These are phyloP conservation scores for Populus ilicifolia DNA, from an alignment of 345 rosid genomes.

Conservation along the genomic window DNA sequence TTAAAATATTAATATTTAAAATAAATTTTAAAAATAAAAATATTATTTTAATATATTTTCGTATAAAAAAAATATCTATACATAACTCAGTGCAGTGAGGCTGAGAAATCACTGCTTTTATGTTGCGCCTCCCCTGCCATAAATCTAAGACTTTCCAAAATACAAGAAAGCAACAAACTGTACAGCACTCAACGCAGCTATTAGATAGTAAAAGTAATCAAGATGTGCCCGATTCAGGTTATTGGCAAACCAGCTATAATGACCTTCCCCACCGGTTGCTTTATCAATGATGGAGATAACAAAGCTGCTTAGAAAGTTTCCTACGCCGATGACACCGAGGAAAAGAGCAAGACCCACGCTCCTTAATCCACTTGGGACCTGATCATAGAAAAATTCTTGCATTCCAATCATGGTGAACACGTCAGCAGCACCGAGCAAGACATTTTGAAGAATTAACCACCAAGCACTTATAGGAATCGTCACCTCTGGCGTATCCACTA, in stretches of 20 bases:
- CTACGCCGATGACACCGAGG: background rate
- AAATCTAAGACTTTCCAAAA: background rate
- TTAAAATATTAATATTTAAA: too few species aligned
- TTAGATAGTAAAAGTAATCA: background rate
- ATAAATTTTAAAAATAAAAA: too few species aligned
- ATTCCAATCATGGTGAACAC: background rate
- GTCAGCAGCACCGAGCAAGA: too few species aligned
- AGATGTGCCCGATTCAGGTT: background rate
- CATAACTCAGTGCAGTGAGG: too few species aligned
- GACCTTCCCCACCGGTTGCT: background rate
- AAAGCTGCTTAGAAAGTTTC: constrained; percentile 2
- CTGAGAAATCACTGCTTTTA: too few species aligned
- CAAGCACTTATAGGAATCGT: too few species aligned
- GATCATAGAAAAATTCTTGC: constrained; percentile 9
- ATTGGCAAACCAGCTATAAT: background rate
- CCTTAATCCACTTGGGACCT: constrained; percentile 2
- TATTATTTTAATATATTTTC: too few species aligned
- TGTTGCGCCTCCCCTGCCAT: background rate
- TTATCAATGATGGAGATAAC: background rate
- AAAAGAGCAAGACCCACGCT: constrained; percentile 2
- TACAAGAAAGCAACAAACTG: background rate
- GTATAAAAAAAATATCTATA: too few species aligned
- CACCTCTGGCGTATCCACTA: too few species aligned
- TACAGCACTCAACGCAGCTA: background rate
- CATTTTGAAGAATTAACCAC: too few species aligned